Evolutionary conservation across 2,329 filamentous ascomycete genomes (phyloP), one percentile per base, ranked within the genome.

Genomic region (Sarocladium kiliense): DNA sequence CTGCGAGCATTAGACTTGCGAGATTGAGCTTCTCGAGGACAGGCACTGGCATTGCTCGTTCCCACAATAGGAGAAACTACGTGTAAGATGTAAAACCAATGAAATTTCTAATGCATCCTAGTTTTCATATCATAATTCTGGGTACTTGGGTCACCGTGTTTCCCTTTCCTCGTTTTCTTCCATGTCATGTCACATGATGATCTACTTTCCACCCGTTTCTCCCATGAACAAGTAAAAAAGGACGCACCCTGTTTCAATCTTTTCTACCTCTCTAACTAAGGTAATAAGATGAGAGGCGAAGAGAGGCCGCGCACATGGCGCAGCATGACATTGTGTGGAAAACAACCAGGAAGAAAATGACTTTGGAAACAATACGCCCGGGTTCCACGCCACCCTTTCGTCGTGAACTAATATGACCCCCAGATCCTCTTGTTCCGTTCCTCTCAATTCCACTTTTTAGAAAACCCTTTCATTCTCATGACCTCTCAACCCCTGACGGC

Each of bases 401-500:
- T 47, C 44, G 44, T 47, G 44, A 47, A 47, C 44, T 47, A 47
- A 26, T 47, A n/a, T 27, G 44, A 18, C 19, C 19, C n/a, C 44
- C 44, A 14, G 7, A 47, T 47, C 25, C 25, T 14, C 18, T 44
- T 19, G 10, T 18, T 44, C 41, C 6, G 10, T 41, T n/a, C 19
- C 41, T 49, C 44, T 49, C 18, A 36, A 32, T 36, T 36, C 47
- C 47, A 51, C 19, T 51, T 51, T 32, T 36, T n/a, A n/a, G n/a
- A n/a, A n/a, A n/a, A n/a, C n/a, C n/a, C n/a, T 3, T 23, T 36
- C 47, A 11, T 51, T 27, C 47, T 51, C 27, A 34, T 49, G 11
- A 32, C 19, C 25, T 25, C 18, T 55, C 53, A 86, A 70, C 80
- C 81, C 64, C 84, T 76, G 59, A 87, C 82, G 54, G 82, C 84